A percentile compares a stretch with the other conserved stretches of the same genome.
phyloP scores from a whole-genome alignment of 345 rosid genomes.

The Moringa oleifera region DNA sequence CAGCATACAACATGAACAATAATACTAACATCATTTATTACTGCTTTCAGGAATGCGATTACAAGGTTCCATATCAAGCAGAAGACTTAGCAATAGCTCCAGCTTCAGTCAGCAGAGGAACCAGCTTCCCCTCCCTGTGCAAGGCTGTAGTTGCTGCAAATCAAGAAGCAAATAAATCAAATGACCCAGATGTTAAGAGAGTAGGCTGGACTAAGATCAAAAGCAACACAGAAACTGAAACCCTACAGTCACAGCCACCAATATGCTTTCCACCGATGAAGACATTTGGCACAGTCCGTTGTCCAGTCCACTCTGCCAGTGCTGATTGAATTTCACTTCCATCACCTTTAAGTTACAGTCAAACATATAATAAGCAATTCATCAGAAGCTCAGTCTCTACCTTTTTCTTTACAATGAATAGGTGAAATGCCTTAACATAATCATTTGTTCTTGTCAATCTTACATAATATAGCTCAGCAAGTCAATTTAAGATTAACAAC shows the following conservation, averaged over 20 bases:
- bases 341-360: constrained; percentile 38
- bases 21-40: constrained; percentile 1
- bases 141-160: constrained; percentile 49
- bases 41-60: constrained; percentile 1
- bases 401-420: too few relatives aligned
- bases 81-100: constrained; percentile 54
- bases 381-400: not conserved
- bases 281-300: constrained; percentile 64
- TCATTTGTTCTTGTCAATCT: too few relatives aligned
- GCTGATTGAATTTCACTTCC: constrained; percentile 60
- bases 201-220: not conserved
- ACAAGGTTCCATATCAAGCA: constrained; percentile 18
- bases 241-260: constrained; percentile 76
- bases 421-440: too few relatives aligned
- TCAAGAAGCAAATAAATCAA: not conserved
- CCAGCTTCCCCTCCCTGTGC: constrained; percentile 54
- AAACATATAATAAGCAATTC: not conserved
- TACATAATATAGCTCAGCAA: too few relatives aligned
- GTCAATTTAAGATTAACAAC: too few relatives aligned
- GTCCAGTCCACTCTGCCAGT: constrained; percentile 64
- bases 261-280: constrained; percentile 78
- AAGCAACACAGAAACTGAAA: not conserved
- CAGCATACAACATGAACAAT: not conserved
- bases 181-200: not conserved
- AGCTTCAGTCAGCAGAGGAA: constrained; percentile 70